These are phyloP conservation scores for Aspergillus affinis DNA, from an alignment of 495 filamentous ascomycete species.

Conservation along the genomic window DNA sequence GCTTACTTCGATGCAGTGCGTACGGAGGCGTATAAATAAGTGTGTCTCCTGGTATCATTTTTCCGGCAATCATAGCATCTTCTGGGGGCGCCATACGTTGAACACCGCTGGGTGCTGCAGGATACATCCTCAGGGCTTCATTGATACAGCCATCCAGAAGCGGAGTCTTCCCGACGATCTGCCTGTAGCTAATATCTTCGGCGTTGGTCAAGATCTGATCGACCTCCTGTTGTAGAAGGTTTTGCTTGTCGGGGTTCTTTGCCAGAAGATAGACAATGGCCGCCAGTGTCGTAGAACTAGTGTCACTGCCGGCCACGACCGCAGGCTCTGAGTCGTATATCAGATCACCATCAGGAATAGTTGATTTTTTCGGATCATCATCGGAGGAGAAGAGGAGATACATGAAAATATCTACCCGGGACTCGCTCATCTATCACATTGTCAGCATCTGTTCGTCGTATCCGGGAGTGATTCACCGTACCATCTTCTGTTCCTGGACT, in stretches of 20 bases:
- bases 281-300: slow-evolving; percentile 25
- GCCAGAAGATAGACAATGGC: slow-evolving; percentile 39
- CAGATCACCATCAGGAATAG: slow-evolving; percentile 2
- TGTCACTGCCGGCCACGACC: slow-evolving; percentile 28
- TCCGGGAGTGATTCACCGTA: background rate
- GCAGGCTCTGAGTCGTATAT: slow-evolving; percentile 5
- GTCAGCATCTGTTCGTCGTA: background rate
- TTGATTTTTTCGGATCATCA: background rate
- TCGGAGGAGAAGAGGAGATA: slow-evolving; percentile 2
- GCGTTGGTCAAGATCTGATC: background rate
- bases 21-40: slow-evolving; percentile 20
- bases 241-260: slow-evolving; percentile 19
- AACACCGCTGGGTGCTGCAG: slow-evolving; percentile 21
- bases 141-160: slow-evolving; percentile 36
- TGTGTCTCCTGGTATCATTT: slow-evolving; percentile 24
- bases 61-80: slow-evolving; percentile 24
- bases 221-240: slow-evolving; percentile 23
- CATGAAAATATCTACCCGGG: slow-evolving; percentile 3
- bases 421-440: slow-evolving; percentile 3
- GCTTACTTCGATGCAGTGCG: slow-evolving; percentile 19
- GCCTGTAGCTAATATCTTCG: background rate
- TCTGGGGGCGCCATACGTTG: slow-evolving; percentile 24
- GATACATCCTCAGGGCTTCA: slow-evolving; percentile 37
- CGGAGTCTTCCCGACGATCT: slow-evolving; percentile 11
- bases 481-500: slow-evolving; percentile 15